Percentiles rank a stretch among this genome's conserved stretches.
Evolutionary conservation across 352 stramenopile species (phyloP).

Genomic region (Globisporangium viniferum): DNA sequence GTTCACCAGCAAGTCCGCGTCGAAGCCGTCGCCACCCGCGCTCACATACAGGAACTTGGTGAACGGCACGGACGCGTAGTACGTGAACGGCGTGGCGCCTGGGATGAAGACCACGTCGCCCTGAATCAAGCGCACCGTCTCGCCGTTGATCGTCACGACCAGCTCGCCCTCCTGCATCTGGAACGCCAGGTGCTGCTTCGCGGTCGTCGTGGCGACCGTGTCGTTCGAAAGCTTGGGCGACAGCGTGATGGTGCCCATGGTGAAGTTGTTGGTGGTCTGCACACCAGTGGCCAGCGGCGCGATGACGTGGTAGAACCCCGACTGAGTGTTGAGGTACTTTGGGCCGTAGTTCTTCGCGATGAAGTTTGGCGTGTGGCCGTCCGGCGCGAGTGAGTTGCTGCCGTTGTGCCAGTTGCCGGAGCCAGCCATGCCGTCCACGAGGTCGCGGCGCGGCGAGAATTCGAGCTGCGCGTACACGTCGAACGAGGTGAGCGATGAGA

Average conservation of each 20-base stretch:
- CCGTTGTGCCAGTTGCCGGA: conserved; percentile 53
- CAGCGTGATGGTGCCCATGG: conserved; percentile 51
- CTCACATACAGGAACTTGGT: conserved; percentile 63
- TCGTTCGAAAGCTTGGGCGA: conserved; percentile 43
- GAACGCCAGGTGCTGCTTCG: conserved; percentile 46
- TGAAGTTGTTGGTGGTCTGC: conserved; percentile 56
- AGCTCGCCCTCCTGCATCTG: conserved; percentile 51
- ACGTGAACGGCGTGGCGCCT: conserved; percentile 39
- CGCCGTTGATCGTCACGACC: conserved; percentile 30
- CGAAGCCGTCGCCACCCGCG: conserved; percentile 39
- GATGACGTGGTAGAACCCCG: conserved; percentile 49
- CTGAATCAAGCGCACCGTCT: conserved; percentile 43
- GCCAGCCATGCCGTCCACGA: conserved; percentile 38
- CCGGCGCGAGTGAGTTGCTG: conserved; percentile 35
- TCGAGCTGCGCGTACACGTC: conserved; percentile 47
- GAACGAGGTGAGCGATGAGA: conserved; percentile 40
- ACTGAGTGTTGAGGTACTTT: conserved; percentile 55
- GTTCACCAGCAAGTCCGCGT: conserved; percentile 41
- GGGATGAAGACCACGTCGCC: conserved; percentile 50
- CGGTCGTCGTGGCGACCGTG: conserved; percentile 31
- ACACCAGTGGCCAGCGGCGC: conserved; percentile 40
- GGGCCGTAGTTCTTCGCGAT: conserved; percentile 53
- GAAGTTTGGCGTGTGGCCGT: conserved; percentile 47
- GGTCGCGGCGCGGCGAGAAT: conserved; percentile 38
- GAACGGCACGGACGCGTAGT: conserved; percentile 44